These are phyloP conservation scores for Leishmania lainsoni DNA, from an alignment of 208 protist genomes.

Conservation along the genomic window DNA sequence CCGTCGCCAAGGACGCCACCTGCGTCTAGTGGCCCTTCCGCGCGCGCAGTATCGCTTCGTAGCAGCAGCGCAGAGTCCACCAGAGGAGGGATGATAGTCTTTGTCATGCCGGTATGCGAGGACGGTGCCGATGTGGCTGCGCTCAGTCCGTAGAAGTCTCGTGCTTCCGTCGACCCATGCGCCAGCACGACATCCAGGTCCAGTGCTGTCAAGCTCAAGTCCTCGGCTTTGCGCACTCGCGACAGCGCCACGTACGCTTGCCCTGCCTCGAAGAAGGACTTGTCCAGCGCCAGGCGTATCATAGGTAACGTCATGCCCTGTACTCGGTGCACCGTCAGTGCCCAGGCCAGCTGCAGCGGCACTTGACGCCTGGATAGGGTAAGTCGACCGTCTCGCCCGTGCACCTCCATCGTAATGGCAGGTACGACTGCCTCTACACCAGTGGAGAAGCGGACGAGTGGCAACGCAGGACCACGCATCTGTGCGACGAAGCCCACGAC, in stretches of 20 bases:
- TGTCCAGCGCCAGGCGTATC: conserved; percentile 60
- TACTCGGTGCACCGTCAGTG: conserved; percentile 94
- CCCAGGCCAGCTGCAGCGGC: conserved; percentile 94
- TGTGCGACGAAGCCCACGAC: conserved; percentile 32
- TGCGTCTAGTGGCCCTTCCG: neutral
- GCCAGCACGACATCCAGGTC: conserved; percentile 22
- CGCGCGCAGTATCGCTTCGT: neutral
- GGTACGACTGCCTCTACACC: conserved; percentile 57
- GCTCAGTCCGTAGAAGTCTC: conserved; percentile 30
- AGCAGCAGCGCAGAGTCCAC: neutral
- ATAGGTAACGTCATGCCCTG: conserved; percentile 92
- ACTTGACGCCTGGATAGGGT: conserved; percentile 66
- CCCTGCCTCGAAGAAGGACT: conserved; percentile 59
- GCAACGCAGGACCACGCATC: conserved; percentile 40
- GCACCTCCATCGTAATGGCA: conserved; percentile 42
- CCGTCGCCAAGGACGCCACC: neutral
- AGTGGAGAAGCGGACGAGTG: conserved; percentile 57
- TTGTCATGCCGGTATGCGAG: neutral
- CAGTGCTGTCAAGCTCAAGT: conserved; percentile 40
- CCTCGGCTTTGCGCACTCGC: conserved; percentile 39
- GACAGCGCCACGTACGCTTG: conserved; percentile 86
- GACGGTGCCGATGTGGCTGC: neutral
- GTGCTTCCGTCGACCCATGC: conserved; percentile 13
- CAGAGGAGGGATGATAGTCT: neutral
- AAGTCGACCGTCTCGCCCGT: conserved; percentile 32